These are phyloP conservation scores for Coprinopsis sp. DNA, from an alignment of 768 basidiomycete genomes.

Conservation along the genomic window DNA sequence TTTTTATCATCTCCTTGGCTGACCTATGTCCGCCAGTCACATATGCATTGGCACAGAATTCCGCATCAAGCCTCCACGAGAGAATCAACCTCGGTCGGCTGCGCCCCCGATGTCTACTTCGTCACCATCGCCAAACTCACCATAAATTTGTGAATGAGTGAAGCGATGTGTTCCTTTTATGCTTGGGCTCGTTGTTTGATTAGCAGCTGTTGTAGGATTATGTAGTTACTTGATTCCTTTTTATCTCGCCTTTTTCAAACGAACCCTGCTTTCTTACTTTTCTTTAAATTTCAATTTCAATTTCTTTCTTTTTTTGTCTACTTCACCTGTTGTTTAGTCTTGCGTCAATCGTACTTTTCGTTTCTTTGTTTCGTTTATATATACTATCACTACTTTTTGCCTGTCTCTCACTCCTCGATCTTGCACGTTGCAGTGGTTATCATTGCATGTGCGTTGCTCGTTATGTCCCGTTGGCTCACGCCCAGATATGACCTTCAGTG, in stretches of 20 bases:
- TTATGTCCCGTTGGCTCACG: too few relatives aligned
- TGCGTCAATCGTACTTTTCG: conserved; percentile 1
- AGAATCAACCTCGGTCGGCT: conserved; percentile 24
- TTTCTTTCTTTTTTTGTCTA: conserved; percentile 10
- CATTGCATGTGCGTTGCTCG: too few relatives aligned
- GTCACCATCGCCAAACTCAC: conserved; percentile 3
- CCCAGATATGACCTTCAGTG: too few relatives aligned
- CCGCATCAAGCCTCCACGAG: conserved; percentile 72
- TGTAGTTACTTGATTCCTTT: too few relatives aligned
- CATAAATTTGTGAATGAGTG: neutral
- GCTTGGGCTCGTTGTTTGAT: conserved; percentile 11
- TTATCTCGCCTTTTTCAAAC: conserved; percentile 11
- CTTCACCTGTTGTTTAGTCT: conserved; percentile 1
- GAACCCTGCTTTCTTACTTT: conserved; percentile 11
- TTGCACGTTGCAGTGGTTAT: too few relatives aligned
- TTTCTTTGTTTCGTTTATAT: conserved; percentile 5
- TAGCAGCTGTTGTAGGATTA: conserved; percentile 10
- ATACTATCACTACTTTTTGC: neutral
- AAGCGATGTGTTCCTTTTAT: conserved; percentile 8
- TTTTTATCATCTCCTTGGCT: neutral
- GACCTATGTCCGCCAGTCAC: conserved; percentile 44
- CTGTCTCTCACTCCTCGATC: neutral
- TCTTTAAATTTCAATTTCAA: conserved; percentile 8
- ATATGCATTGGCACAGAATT: conserved; percentile 70
- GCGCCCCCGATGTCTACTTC: conserved; percentile 10